phyloP scores from a whole-genome alignment of 306 rosid genomes.

The Erythrophleum fordii region DNA sequence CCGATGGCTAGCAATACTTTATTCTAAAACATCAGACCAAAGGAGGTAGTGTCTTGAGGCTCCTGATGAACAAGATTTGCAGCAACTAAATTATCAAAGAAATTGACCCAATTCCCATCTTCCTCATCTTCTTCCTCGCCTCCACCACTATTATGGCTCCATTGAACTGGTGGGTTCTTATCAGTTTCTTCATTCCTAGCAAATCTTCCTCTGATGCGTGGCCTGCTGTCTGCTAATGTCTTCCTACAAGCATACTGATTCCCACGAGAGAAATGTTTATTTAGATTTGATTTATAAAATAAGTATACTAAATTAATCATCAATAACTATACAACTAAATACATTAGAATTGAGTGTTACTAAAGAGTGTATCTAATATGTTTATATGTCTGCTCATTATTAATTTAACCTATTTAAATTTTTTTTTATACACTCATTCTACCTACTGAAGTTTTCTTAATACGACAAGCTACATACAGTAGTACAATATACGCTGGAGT shows the following conservation, averaged over 20 bases:
- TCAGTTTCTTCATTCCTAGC: conserved; percentile 76
- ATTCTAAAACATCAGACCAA: conserved; percentile 34
- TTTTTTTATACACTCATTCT: neutral
- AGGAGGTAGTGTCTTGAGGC: conserved; percentile 27
- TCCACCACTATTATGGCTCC: conserved; percentile 51
- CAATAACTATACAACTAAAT: neutral
- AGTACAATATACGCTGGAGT: no score
- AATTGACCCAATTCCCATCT: conserved; percentile 66
- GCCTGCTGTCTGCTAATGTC: conserved; percentile 90
- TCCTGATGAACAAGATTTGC: conserved; percentile 56
- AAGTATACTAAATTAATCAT: neutral
- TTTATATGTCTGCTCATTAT: no score
- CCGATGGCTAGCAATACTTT: neutral
- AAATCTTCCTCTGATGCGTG: conserved; percentile 89
- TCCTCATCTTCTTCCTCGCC: conserved; percentile 67
- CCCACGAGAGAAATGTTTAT: neutral
- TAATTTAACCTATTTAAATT: no score
- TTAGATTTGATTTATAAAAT: no score
- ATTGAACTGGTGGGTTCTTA: conserved; percentile 46
- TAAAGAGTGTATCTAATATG: no score
- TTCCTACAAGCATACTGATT: conserved; percentile 89
- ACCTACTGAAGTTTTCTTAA: neutral
- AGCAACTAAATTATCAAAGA: conserved; percentile 67
- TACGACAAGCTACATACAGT: neutral
- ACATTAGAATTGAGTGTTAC: no score